Evolutionary conservation across 1,284 basidiomycete genomes (phyloP).

Genomic region (Rugosomyces carneus): DNA sequence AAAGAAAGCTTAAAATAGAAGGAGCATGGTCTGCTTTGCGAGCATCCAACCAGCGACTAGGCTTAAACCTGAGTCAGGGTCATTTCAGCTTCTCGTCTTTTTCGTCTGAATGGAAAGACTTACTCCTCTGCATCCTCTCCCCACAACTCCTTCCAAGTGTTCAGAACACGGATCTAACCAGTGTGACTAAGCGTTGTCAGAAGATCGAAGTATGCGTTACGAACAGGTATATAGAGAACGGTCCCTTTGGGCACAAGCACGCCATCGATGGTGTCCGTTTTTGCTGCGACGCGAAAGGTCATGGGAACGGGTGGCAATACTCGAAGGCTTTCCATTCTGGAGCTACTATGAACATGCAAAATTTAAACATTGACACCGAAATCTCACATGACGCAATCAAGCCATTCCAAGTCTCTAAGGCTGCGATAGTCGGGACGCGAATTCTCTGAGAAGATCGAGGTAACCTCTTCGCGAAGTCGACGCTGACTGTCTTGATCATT

Average conservation of each 20-base stretch:
- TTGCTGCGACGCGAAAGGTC: conserved; percentile 37
- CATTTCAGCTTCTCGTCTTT: not conserved
- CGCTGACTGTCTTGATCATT: conserved; percentile 31
- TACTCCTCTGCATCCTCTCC: conserved; percentile 41
- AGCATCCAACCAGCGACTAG: conserved; percentile 37
- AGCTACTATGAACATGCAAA: not conserved
- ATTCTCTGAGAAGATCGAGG: conserved; percentile 29
- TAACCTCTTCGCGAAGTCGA: conserved; percentile 38
- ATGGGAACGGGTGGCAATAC: conserved; percentile 39
- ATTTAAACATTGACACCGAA: not conserved
- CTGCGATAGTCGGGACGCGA: conserved; percentile 38
- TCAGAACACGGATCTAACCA: conserved; percentile 40
- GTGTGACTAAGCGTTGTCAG: not conserved
- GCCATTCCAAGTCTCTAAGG: conserved; percentile 39
- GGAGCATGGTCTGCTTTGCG: conserved; percentile 29
- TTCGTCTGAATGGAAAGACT: conserved; percentile 1
- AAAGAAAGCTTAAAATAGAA: conserved; percentile 38
- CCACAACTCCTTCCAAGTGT: conserved; percentile 41
- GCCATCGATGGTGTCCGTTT: conserved; percentile 39
- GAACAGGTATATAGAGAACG: conserved; percentile 39
- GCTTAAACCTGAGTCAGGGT: conserved; percentile 29
- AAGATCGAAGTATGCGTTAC: conserved; percentile 12
- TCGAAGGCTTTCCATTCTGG: conserved; percentile 27
- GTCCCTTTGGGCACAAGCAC: conserved; percentile 42
- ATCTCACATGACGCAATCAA: conserved; percentile 43